A percentile compares a stretch with the other conserved stretches of the same genome.
phyloP scores from a whole-genome alignment of 805 yeast genomes.

The Babjeviella inositovora region DNA sequence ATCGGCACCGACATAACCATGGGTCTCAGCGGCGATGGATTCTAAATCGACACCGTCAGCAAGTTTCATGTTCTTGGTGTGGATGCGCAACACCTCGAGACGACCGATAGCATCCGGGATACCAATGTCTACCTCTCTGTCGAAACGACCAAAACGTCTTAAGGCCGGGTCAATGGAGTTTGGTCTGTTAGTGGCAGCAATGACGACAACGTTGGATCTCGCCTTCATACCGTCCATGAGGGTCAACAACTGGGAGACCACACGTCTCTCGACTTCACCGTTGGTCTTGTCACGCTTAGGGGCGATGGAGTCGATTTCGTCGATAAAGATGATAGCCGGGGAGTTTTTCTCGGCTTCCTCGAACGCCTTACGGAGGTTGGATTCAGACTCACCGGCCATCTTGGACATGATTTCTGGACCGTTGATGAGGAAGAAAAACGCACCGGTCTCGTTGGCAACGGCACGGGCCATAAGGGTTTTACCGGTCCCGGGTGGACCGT shows the following conservation, averaged over 20 bases:
- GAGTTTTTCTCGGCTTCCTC: conserved; percentile 99
- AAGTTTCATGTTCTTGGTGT: conserved; percentile 96
- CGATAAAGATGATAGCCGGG: conserved; percentile 94
- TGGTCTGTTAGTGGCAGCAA: conserved; percentile 92
- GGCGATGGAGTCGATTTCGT: conserved; percentile 97
- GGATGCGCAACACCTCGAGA: conserved; percentile 90
- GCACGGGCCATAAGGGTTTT: conserved; percentile 98
- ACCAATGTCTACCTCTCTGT: conserved; percentile 77
- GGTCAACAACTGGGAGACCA: conserved; percentile 92
- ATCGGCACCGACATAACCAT: conserved; percentile 99
- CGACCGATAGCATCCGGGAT: conserved; percentile 98
- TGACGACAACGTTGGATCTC: conserved; percentile 94
- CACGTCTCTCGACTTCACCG: conserved; percentile 99
- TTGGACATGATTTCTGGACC: conserved; percentile 99
- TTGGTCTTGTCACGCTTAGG: conserved; percentile 99
- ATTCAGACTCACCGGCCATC: conserved; percentile 99
- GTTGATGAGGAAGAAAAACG: conserved; percentile 92
- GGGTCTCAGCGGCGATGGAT: conserved; percentile 92
- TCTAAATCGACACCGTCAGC: conserved; percentile 92
- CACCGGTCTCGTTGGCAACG: conserved; percentile 99
- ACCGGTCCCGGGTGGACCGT: conserved; percentile 99
- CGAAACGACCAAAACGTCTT: conserved; percentile 77
- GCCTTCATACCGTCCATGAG: conserved; percentile 99
- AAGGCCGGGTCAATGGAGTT: conserved; percentile 77
- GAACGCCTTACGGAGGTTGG: conserved; percentile 92